Evolutionary conservation across 2,329 filamentous ascomycete genomes (phyloP).

Genomic region (Paecilomyces sp.): DNA sequence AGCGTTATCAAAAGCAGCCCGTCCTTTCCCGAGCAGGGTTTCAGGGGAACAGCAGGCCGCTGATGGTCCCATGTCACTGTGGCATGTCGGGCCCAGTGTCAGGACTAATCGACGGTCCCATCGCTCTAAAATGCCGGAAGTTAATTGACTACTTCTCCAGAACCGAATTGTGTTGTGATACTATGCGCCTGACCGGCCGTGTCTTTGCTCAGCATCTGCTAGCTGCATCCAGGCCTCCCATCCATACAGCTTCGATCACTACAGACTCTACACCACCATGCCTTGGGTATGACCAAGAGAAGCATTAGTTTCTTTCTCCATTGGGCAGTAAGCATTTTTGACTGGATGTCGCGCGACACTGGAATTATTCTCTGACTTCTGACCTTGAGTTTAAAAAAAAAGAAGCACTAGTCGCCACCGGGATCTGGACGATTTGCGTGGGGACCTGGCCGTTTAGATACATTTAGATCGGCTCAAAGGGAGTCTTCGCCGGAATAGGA

Average conservation of each 20-base stretch:
- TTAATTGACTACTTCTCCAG: not conserved
- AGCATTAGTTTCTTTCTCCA: not conserved
- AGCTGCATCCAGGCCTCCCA: not conserved
- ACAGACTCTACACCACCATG: not conserved
- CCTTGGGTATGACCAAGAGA: not conserved
- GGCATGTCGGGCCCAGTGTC: not conserved
- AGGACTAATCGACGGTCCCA: not conserved
- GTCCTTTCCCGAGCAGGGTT: not conserved
- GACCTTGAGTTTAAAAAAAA: not conserved
- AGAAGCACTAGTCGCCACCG: not conserved
- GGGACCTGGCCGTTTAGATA: not conserved
- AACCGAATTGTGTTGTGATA: not conserved
- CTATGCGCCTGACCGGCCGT: not conserved
- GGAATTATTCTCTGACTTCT: not conserved
- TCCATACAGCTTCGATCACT: not conserved
- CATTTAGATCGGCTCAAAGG: not conserved
- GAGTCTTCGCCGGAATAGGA: not conserved
- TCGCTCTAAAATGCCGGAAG: not conserved
- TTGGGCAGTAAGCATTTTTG: not conserved
- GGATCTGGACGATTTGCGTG: not conserved
- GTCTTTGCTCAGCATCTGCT: not conserved
- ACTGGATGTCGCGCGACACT: not conserved
- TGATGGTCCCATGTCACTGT: not conserved
- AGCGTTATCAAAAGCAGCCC: not conserved
- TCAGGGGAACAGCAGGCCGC: not conserved